Percentiles rank a stretch among this genome's conserved stretches.
Evolutionary conservation across 2,329 filamentous ascomycete genomes (phyloP).

Genomic region (Neonectria coccinea): DNA sequence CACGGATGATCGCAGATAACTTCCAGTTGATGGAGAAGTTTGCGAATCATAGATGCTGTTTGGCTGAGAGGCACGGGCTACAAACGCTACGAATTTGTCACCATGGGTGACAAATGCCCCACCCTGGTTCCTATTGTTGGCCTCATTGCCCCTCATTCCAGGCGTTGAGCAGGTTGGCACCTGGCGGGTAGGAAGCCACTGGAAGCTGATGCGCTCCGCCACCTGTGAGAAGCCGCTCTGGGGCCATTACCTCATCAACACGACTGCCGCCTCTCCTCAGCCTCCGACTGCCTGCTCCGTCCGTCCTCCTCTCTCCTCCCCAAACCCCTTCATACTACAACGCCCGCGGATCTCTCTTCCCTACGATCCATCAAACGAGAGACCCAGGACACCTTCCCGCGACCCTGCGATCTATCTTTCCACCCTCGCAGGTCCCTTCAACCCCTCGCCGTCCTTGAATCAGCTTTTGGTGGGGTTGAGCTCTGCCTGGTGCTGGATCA

Average conservation of each 20-base stretch:
- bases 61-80: background rate
- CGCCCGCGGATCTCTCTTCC: conserved; percentile 21
- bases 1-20: background rate
- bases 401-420: conserved; percentile 22
- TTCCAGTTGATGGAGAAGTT: background rate
- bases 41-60: background rate
- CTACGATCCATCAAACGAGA: conserved; percentile 16
- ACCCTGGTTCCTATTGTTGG: background rate
- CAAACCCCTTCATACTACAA: conserved; percentile 12
- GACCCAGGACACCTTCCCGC: conserved; percentile 22
- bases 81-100: background rate
- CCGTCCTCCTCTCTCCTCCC: conserved; percentile 26
- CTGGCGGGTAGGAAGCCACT: conserved; percentile 25
- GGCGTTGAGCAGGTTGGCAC: conserved; percentile 18
- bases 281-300: conserved; percentile 29
- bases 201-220: conserved; percentile 37
- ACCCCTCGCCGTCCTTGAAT: conserved; percentile 28
- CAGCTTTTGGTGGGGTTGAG: conserved; percentile 51
- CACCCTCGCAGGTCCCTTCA: conserved; percentile 28
- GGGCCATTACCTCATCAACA: conserved; percentile 47
- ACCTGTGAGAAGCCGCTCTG: conserved; percentile 30
- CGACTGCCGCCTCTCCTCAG: conserved; percentile 34
- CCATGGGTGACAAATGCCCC: conserved; percentile 10
- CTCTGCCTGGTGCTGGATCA: conserved; percentile 52
- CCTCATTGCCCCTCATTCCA: conserved; percentile 15